Evolutionary conservation across 495 filamentous ascomycete genomes (phyloP), one percentile per base, ranked within the genome.

Genomic region (Beverwykella pulmonaria): DNA sequence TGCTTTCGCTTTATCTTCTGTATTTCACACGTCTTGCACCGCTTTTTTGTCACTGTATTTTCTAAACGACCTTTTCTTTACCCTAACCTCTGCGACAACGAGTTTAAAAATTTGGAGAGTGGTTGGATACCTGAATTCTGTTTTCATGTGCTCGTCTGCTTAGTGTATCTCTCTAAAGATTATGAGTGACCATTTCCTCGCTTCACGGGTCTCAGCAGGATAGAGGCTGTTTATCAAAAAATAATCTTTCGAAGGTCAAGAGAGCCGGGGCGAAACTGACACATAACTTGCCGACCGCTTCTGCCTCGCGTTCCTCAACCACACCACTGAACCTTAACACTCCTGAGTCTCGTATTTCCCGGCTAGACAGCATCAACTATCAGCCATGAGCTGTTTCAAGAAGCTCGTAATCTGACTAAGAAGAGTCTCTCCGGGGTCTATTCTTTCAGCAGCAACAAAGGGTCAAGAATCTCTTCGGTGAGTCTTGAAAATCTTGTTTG

Each of bases 381-480:
- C 56, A 61, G 30, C 22, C 53, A 68, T 68, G 65, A 62, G 32
- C 32, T 6, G 36, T 48, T 34, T 68, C 10, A 68, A 63, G 22
- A 49, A 59, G 52, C 52, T 68, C 19, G 59, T 58, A 1, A 29
- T 68, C 52, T 34, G 41, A 63, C 58, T 17, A 68, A 68, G 59
- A 68, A 68, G 53, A 68, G 65, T 41, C 65, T 62, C 32, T 68
- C 65, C 19, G 65, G 65, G 27, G 36, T 68, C 46, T 63, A 63
- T 59, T 26, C 50, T 36, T 56, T 54, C 32, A 46, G 19, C 65
- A 62, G 34, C 29, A 49, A n/a, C 25, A 12, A 49, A 1, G 50
- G 44, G 7, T 48, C 19, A 49, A 1, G 50, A 47, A n/a, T 48
- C 19, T 26, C 53, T 1, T 30, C 26, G 41, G 53, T 46, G 23